phyloP scores from a whole-genome alignment of 768 basidiomycete species.

The Pholiota microspora region DNA sequence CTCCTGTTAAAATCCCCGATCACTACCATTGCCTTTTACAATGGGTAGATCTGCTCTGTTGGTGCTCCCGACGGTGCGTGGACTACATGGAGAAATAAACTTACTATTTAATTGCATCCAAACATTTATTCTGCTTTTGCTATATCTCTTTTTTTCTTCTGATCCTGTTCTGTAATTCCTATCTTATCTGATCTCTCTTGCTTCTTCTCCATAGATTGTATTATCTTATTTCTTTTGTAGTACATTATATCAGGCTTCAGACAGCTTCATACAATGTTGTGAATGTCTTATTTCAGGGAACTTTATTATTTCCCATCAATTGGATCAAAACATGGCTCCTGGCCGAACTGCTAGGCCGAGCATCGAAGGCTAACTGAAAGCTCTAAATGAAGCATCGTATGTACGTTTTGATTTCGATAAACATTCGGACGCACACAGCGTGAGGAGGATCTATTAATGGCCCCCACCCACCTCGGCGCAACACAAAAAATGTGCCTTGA shows the following conservation, averaged over 20 bases:
- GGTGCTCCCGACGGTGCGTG: not conserved
- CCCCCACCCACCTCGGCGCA: conserved; percentile 7
- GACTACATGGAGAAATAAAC: conserved; percentile 6
- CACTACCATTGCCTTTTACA: not conserved
- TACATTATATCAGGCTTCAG: conserved; percentile 11
- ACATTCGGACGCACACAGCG: not conserved
- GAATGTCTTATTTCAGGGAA: not conserved
- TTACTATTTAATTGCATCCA: conserved; percentile 1
- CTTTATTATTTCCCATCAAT: not conserved
- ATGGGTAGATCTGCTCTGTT: not conserved
- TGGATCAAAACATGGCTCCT: not conserved
- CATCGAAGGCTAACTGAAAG: not conserved
- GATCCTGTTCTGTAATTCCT: conserved; percentile 12
- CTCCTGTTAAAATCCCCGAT: not conserved
- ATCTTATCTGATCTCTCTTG: conserved; percentile 21
- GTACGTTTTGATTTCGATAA: not conserved
- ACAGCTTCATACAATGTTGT: not conserved
- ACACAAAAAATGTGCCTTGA: conserved; percentile 16
- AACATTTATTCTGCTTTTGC: conserved; percentile 6
- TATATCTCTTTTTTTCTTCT: not conserved
- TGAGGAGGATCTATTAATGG: not conserved
- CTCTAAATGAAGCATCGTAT: not conserved
- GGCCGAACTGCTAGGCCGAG: not conserved
- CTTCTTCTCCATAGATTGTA: conserved; percentile 20
- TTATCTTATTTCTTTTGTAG: conserved; percentile 15